Evolutionary conservation across 2,329 filamentous ascomycete species (phyloP).

Genomic region (Juglanconis sp.): DNA sequence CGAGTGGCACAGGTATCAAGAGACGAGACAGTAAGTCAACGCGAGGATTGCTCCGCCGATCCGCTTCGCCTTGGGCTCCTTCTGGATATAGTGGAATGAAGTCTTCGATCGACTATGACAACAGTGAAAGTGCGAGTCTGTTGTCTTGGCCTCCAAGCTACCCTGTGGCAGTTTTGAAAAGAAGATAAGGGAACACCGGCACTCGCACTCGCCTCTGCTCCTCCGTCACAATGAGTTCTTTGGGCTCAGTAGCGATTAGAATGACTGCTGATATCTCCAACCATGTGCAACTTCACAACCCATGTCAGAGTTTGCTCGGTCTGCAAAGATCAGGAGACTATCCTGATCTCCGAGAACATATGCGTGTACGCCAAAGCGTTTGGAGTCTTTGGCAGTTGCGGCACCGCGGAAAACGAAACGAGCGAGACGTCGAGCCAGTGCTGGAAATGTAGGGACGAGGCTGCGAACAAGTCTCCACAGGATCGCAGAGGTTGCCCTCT

Average conservation of each 20-base stretch:
- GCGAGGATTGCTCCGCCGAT: neutral
- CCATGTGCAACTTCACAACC: conserved; percentile 39
- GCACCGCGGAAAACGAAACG: conserved; percentile 27
- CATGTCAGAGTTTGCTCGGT: conserved; percentile 35
- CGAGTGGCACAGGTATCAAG: neutral
- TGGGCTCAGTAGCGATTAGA: conserved; percentile 25
- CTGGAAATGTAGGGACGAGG: conserved; percentile 36
- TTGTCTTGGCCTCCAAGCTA: neutral
- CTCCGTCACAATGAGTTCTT: neutral
- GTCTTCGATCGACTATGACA: neutral
- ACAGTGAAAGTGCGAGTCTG: neutral
- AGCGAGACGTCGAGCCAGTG: conserved; percentile 32
- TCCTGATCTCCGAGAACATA: conserved; percentile 39
- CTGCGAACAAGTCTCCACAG: neutral
- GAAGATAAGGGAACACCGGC: neutral
- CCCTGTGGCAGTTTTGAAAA: neutral
- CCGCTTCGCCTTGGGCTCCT: neutral
- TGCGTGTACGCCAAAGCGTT: conserved; percentile 30
- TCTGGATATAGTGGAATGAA: neutral
- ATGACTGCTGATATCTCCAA: neutral
- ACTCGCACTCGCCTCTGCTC: neutral
- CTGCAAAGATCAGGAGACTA: conserved; percentile 35
- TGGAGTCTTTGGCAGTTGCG: conserved; percentile 38
- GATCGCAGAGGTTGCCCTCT: neutral
- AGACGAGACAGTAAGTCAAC: neutral